These are phyloP conservation scores for Metschnikowia arizonensis DNA, from an alignment of 805 yeast species.

Conservation along the genomic window DNA sequence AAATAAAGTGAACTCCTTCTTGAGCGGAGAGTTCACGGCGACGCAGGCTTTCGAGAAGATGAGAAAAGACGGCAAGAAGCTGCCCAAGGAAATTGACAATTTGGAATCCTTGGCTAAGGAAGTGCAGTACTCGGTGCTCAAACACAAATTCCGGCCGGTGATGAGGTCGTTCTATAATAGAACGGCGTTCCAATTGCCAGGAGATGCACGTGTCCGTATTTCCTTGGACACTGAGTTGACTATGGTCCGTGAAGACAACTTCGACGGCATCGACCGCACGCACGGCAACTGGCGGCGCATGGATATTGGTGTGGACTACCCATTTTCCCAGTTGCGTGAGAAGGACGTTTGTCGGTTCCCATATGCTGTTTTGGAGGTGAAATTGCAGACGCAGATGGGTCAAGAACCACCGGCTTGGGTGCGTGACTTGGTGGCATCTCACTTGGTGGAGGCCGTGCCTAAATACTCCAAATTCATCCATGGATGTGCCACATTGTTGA, in stretches of 20 bases:
- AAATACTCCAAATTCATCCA: constrained; percentile 96
- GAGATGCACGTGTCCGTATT: constrained; percentile 98
- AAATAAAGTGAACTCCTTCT: constrained; percentile 78
- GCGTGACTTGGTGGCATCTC: constrained; percentile 83
- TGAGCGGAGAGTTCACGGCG: constrained; percentile 81
- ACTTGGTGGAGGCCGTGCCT: constrained; percentile 96
- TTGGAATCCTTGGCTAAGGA: constrained; percentile 90
- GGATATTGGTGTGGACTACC: constrained; percentile 98
- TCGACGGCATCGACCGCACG: constrained; percentile 89
- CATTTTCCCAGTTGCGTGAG: constrained; percentile 80
- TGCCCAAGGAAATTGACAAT: constrained; percentile 81
- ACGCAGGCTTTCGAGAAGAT: constrained; percentile 87
- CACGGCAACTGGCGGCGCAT: constrained; percentile 95
- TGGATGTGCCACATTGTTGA: constrained; percentile 89
- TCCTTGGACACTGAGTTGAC: constrained; percentile 94
- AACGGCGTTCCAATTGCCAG: constrained; percentile 98
- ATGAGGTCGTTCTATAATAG: constrained; percentile 95
- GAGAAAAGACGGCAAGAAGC: constrained; percentile 88
- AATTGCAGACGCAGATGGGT: constrained; percentile 94
- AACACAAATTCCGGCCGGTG: constrained; percentile 85
- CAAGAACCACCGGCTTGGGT: constrained; percentile 99
- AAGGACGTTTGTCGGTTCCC: constrained; percentile 91
- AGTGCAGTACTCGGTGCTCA: constrained; percentile 84
- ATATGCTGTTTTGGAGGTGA: constrained; percentile 95
- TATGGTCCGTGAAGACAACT: constrained; percentile 97